phyloP scores from a whole-genome alignment of 2,329 filamentous ascomycete species.

The Ceratocystis smalleyi region DNA sequence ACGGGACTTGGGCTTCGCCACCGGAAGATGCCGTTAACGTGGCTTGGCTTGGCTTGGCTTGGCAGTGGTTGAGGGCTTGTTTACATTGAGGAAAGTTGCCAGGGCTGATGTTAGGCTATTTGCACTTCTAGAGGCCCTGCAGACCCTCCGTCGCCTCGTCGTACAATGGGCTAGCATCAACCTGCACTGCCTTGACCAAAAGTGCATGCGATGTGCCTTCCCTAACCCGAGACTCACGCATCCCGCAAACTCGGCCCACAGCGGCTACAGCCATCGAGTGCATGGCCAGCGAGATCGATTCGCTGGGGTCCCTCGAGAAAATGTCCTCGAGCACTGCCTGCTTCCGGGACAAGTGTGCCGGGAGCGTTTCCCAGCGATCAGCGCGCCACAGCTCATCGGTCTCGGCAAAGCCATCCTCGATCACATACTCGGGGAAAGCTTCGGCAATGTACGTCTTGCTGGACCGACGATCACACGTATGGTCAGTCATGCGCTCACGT shows the following conservation, averaged over 20 bases:
- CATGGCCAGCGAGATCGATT: constrained; percentile 33
- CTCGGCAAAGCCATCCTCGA: constrained; percentile 41
- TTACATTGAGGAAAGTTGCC: too few species aligned
- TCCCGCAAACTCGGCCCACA: constrained; percentile 30
- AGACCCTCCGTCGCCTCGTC: constrained; percentile 6
- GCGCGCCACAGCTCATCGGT: constrained; percentile 37
- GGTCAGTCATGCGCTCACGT: constrained; percentile 43
- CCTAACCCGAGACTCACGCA: constrained; percentile 30
- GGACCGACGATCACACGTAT: constrained; percentile 45
- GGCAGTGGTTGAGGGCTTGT: too few species aligned
- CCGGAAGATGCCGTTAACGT: too few species aligned
- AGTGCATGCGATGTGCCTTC: constrained; percentile 40
- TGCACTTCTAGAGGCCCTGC: background rate
- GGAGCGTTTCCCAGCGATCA: constrained; percentile 33
- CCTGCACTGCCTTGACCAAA: constrained; percentile 31
- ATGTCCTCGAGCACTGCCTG: constrained; percentile 32
- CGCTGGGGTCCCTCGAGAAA: constrained; percentile 27
- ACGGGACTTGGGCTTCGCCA: too few species aligned
- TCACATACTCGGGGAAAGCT: constrained; percentile 34
- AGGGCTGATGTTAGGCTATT: too few species aligned
- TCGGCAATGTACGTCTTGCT: constrained; percentile 32
- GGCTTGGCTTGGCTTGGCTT: too few species aligned
- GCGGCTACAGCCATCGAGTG: constrained; percentile 34
- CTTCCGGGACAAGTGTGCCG: constrained; percentile 31
- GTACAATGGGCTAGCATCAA: constrained; percentile 13